Percentiles rank a stretch among this genome's conserved stretches.
Conservation (phyloP, 768 basidiomycete genomes). For the Hygrocybe punicea region DNA sequence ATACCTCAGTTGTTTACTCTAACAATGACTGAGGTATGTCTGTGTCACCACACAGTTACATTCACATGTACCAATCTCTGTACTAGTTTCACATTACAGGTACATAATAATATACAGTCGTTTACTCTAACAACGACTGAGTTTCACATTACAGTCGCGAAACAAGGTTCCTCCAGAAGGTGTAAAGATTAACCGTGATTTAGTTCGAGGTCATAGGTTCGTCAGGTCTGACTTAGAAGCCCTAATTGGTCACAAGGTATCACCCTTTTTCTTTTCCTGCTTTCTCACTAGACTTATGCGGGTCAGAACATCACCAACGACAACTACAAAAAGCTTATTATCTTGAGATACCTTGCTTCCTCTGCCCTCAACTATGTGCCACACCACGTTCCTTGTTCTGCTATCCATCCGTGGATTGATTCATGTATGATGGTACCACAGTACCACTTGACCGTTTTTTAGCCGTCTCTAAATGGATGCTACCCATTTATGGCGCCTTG, state of each 20-base stretch:
- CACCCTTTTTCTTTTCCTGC: slow-evolving; percentile 11
- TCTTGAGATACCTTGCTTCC: slow-evolving; percentile 34
- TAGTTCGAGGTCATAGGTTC: slow-evolving; percentile 57
- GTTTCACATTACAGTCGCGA: too few species aligned
- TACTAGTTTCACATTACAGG: too few species aligned
- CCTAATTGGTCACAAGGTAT: slow-evolving; percentile 48
- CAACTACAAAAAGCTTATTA: slow-evolving; percentile 50
- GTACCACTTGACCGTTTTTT: slow-evolving; percentile 72
- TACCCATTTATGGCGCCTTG: slow-evolving; percentile 81
- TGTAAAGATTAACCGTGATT: slow-evolving; percentile 56
- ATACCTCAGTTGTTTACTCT: too few species aligned
- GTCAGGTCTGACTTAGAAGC: slow-evolving; percentile 55
- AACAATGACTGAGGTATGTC: too few species aligned
- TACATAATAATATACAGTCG: too few species aligned
- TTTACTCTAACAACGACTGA: too few species aligned
- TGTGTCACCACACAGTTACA: too few species aligned
- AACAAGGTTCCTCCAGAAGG: slow-evolving; percentile 58
- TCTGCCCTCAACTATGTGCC: slow-evolving; percentile 45
- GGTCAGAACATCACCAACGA: slow-evolving; percentile 50
- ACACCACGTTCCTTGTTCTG: slow-evolving; percentile 59
- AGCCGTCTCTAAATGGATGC: slow-evolving; percentile 78
- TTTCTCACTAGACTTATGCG: background rate
- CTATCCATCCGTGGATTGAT: slow-evolving; percentile 71
- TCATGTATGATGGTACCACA: slow-evolving; percentile 56
- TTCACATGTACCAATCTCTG: too few species aligned